Conservation (phyloP, 257 asterid species). For the Salvia miltiorrhiza region DNA sequence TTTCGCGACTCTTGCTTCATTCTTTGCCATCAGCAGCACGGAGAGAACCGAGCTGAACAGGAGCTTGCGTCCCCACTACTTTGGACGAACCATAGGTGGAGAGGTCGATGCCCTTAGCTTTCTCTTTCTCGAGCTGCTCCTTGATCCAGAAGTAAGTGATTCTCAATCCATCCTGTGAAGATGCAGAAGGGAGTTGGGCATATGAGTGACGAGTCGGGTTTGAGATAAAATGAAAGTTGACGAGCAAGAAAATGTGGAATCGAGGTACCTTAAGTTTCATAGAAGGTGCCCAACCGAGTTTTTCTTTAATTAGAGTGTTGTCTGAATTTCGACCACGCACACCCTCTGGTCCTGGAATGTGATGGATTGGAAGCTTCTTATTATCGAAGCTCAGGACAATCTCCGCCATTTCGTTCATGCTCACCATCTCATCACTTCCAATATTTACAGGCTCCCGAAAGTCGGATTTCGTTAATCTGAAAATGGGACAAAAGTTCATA, state of each 20-base stretch:
- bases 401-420: constrained; percentile 98
- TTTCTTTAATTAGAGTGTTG: constrained; percentile 76
- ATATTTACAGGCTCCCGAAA: constrained; percentile 90
- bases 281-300: constrained; percentile 92
- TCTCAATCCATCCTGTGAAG: constrained; percentile 75
- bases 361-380: constrained; percentile 76
- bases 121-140: constrained; percentile 90
- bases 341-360: constrained; percentile 87
- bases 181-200: neutral
- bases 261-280: constrained; percentile 68
- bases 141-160: constrained; percentile 92
- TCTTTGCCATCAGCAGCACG: constrained; percentile 88
- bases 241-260: neutral
- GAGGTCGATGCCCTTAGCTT: constrained; percentile 44
- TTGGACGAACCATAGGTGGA: constrained; percentile 66
- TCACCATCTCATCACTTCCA: constrained; percentile 93
- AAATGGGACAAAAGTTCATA: neutral
- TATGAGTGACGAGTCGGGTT: neutral
- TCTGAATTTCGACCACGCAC: constrained; percentile 87
- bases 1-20: constrained; percentile 20
- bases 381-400: constrained; percentile 72
- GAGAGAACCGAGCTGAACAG: constrained; percentile 74
- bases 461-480: constrained; percentile 81
- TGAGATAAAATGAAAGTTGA: neutral
- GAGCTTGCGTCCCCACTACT: constrained; percentile 85